Evolutionary conservation across 371 early-diverging fungal species (phyloP), one percentile per base, ranked within the genome.

Genomic region (Mucor plumbeus): DNA sequence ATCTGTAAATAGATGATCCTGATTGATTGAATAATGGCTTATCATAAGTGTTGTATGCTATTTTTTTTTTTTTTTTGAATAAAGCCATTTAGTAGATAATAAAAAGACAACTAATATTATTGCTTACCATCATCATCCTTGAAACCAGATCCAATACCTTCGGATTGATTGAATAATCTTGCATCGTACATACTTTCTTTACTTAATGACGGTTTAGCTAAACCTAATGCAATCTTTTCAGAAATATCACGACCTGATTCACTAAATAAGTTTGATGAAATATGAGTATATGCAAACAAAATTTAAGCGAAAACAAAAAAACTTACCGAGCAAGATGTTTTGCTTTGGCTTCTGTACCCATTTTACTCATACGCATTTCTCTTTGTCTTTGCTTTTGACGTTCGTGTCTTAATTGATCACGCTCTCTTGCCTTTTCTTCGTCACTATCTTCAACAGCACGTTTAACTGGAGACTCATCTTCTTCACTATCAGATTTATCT

Each of bases 151-250:
- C 80, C 81, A 60, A 97, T 80, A 17, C 97, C 98, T 62, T 89
- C 87, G 1, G 90, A 85, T 73, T 94, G 96, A 80, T 98, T 95
- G 77, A 96, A 97, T 57, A 99, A 82, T 57, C 99, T 89, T 40
- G 92, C 87, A 76, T 99, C 99, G 72, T 90, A 98, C 91, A 97
- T 85, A 61, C 93, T 88, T 59, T 98, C 99, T 75, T 91, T 89
- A 58, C 92, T 86, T 55, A 88, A 74, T 0, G 96, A 88, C 0
- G 98, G 98, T 68, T 95, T 92, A 38, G 97, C 97, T 57, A 96
- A 78, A 40, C 98, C 98, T 60, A 99, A 86, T 3, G 99, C 98
- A 68, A 99, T 93, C 81, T 97, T 97, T 80, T 99, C 99, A 1
- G 97, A 96, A 59, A 99, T 94, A 84, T 99, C 99, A 75, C 99